Evolutionary conservation across 1,284 basidiomycete species (phyloP).

Genomic region (Cryptococcus hybrid): DNA sequence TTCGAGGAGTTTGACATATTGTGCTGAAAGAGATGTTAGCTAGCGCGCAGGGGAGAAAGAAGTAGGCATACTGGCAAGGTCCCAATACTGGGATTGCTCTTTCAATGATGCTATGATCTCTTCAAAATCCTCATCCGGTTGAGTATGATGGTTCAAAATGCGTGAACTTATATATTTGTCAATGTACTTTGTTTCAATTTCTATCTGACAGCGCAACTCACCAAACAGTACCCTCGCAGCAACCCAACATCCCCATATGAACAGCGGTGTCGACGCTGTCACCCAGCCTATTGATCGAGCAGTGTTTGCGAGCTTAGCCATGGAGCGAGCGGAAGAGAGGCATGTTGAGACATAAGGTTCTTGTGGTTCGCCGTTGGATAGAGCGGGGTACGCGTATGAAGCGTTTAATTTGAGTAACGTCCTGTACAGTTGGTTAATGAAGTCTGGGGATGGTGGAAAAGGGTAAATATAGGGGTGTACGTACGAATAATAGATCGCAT

Average conservation of each 20-base stretch:
- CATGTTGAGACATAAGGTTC: slow-evolving; percentile 45
- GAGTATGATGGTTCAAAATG: slow-evolving; percentile 33
- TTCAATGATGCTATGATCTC: slow-evolving; percentile 34
- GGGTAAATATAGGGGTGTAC: slow-evolving; percentile 2
- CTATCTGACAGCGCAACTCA: slow-evolving; percentile 12
- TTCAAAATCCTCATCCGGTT: slow-evolving; percentile 43
- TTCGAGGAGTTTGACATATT: slow-evolving; percentile 48
- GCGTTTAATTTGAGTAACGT: slow-evolving; percentile 49
- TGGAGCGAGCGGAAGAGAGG: slow-evolving; percentile 26
- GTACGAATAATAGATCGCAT: slow-evolving; percentile 33
- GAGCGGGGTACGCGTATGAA: slow-evolving; percentile 47
- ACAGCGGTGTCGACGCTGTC: slow-evolving; percentile 34
- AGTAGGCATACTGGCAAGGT: slow-evolving; percentile 34
- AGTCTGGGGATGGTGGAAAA: not conserved
- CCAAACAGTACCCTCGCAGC: slow-evolving; percentile 48
- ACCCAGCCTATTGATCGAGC: not conserved
- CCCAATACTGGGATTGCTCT: slow-evolving; percentile 43
- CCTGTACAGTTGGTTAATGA: slow-evolving; percentile 12
- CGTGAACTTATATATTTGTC: slow-evolving; percentile 27
- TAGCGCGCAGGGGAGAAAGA: not conserved
- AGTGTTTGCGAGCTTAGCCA: slow-evolving; percentile 29
- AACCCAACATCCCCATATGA: slow-evolving; percentile 50
- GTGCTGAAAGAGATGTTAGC: slow-evolving; percentile 24
- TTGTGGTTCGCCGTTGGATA: slow-evolving; percentile 38
- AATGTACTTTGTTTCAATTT: not conserved